These are phyloP conservation scores for Pseudogymnoascus sp. DNA, from an alignment of 2,329 filamentous ascomycete species.

Conservation along the genomic window DNA sequence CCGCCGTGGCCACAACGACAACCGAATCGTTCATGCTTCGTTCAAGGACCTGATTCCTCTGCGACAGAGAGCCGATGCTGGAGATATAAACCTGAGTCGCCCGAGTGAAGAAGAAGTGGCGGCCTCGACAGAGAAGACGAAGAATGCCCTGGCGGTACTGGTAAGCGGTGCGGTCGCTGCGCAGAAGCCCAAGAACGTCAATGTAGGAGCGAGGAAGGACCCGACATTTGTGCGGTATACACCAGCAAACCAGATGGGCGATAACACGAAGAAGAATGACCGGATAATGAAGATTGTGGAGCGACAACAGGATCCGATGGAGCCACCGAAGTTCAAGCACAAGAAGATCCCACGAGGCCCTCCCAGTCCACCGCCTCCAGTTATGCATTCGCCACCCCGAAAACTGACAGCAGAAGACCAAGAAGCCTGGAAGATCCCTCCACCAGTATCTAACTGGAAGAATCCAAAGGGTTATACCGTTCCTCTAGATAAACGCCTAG, in stretches of 20 bases:
- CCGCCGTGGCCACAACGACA: conserved; percentile 74
- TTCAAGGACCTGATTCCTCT: conserved; percentile 97
- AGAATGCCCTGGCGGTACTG: conserved; percentile 72
- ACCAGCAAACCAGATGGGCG: conserved; percentile 93
- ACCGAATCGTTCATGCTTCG: conserved; percentile 80
- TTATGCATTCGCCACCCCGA: conserved; percentile 89
- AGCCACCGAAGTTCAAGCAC: conserved; percentile 96
- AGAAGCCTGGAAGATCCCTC: conserved; percentile 88
- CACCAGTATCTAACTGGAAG: conserved; percentile 97
- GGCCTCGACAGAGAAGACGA: conserved; percentile 79
- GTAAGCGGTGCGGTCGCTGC: conserved; percentile 80
- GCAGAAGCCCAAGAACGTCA: conserved; percentile 94
- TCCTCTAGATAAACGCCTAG: conserved; percentile 87
- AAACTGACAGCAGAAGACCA: conserved; percentile 96
- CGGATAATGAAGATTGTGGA: conserved; percentile 98
- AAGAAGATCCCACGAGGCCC: conserved; percentile 95
- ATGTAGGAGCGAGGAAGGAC: conserved; percentile 69
- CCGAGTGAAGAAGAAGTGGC: conserved; percentile 79
- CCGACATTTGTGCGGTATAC: conserved; percentile 94
- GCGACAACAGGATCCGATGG: conserved; percentile 86
- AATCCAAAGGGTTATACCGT: conserved; percentile 98
- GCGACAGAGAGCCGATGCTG: conserved; percentile 83
- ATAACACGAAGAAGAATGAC: conserved; percentile 75
- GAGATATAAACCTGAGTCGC: conserved; percentile 78
- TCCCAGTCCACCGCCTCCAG: conserved; percentile 82